Conservation (phyloP, 441 rosid species). For the Manihot esculenta region DNA sequence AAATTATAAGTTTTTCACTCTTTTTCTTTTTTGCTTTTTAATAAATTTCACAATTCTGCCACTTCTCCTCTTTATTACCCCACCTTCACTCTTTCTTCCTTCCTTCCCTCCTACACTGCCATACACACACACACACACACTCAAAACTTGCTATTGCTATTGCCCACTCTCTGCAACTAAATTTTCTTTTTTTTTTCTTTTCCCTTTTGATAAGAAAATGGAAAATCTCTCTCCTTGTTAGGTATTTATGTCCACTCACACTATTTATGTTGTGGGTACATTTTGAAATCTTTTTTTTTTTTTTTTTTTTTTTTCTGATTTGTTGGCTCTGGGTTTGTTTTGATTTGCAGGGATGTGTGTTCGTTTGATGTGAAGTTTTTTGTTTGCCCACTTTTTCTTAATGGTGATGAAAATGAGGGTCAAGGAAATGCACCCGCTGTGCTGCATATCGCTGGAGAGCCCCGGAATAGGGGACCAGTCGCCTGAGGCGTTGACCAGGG, state of each 20-base stretch:
- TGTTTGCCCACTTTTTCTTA: neutral
- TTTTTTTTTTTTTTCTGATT: neutral
- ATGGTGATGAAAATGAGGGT: conserved; percentile 66
- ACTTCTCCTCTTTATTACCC: neutral
- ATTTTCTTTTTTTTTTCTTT: neutral
- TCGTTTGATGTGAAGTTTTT: conserved; percentile 14
- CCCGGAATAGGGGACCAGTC: conserved; percentile 56
- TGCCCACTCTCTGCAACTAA: too few relatives aligned
- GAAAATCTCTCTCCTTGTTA: neutral
- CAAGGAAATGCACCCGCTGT: conserved; percentile 88
- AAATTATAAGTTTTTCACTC: too few relatives aligned
- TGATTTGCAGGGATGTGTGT: conserved; percentile 8
- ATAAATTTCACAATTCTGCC: conserved; percentile 16
- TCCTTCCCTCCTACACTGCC: neutral
- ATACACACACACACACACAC: neutral
- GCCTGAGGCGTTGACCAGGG: conserved; percentile 57
- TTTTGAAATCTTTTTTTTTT: neutral
- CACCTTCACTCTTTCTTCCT: neutral
- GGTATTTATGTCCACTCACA: conserved; percentile 14
- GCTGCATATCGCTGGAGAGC: conserved; percentile 82
- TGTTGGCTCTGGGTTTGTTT: neutral
- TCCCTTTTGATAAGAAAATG: neutral
- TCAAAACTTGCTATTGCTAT: neutral
- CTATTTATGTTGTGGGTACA: neutral
- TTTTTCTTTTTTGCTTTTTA: neutral